Base-by-base conservation (phyloP, 1,284 basidiomycete species). In the Ceratobasidium sp. region DNA sequence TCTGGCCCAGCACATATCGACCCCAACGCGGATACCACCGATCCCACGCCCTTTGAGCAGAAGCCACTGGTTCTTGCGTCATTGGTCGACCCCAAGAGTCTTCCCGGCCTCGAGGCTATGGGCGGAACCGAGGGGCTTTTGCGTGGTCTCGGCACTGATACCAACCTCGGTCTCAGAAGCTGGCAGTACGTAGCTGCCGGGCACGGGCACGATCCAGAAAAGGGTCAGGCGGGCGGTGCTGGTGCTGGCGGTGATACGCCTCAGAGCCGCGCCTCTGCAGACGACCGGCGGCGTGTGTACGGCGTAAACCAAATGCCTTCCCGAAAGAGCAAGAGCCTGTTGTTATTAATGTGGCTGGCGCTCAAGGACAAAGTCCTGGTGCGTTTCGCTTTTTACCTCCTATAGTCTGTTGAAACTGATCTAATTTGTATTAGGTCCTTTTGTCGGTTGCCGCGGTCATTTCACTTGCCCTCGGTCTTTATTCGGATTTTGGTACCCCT, bases 351-450 rank as follows among this genome's bases (percentile, higher is more conserved):
- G 93, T 97, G 92, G 92, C 80, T 92, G 38, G 96, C 96, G 1
- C 82, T 98, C 76, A 93, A 96, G 80, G 96, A 98, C 80, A 98
- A 96, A 82, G 93, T 98, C 73, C 80, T 98, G 77, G 82, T 83
- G 72, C 74, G 90, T 92, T 73, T 17, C 38, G 52, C 49, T 60
- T 25, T 27, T 38, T 45, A n/a, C 6, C 47, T 60, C 52, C 34
- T 29, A 38, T 54, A 6, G 65, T 53, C 57, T 32, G 25, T 32
- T 31, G 31, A 29, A 29, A 25, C 58, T 35, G 10, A 6, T 40
- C 62, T 52, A 53, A 40, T 64, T 70, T 70, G 38, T 72, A 56
- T 50, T 76, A 94, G 91, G 87, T 98, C 73, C 80, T 99, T 62
- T 85, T 98, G 50, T 92, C 90, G 34, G 86, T 98, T 75, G 94